These are phyloP conservation scores for Termitomyces sp. DNA, from an alignment of 768 basidiomycete genomes.

Conservation along the genomic window DNA sequence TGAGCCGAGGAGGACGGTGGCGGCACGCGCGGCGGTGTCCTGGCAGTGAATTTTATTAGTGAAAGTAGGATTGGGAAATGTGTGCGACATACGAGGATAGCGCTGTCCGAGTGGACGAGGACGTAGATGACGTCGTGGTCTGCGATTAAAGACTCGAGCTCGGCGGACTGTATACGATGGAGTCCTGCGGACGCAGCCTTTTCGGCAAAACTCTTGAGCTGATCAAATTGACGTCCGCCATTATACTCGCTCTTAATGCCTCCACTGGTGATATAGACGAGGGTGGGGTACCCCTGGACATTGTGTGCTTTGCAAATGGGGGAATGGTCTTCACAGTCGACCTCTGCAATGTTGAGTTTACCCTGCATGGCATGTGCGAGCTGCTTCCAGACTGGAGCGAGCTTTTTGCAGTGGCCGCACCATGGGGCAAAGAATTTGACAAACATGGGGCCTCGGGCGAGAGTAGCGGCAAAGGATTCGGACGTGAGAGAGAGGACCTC, in stretches of 20 bases:
- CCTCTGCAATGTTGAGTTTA: conserved; percentile 74
- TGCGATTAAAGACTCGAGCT: conserved; percentile 32
- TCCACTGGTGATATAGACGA: conserved; percentile 59
- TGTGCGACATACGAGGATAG: conserved; percentile 27
- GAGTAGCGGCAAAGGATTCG: conserved; percentile 31
- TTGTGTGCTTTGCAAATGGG: conserved; percentile 60
- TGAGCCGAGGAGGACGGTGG: conserved; percentile 39
- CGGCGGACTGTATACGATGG: conserved; percentile 26
- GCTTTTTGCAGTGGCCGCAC: conserved; percentile 96
- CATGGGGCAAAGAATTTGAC: conserved; percentile 86
- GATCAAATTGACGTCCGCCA: conserved; percentile 65
- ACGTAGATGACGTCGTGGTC: conserved; percentile 48
- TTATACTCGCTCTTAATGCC: conserved; percentile 67
- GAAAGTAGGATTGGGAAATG: neutral
- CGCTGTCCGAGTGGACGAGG: conserved; percentile 39
- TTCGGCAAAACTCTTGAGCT: conserved; percentile 67
- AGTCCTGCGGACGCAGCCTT: conserved; percentile 62
- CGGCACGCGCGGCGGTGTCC: conserved; percentile 31
- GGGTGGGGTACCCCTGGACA: conserved; percentile 79
- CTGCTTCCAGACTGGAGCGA: conserved; percentile 76
- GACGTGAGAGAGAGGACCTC: conserved; percentile 29
- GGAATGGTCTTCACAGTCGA: conserved; percentile 80
- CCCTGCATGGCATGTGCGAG: conserved; percentile 67
- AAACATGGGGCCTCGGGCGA: conserved; percentile 41
- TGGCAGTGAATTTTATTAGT: conserved; percentile 10